Conservation (phyloP, 2,329 filamentous ascomycete genomes). For the Colletotrichum melonis region DNA sequence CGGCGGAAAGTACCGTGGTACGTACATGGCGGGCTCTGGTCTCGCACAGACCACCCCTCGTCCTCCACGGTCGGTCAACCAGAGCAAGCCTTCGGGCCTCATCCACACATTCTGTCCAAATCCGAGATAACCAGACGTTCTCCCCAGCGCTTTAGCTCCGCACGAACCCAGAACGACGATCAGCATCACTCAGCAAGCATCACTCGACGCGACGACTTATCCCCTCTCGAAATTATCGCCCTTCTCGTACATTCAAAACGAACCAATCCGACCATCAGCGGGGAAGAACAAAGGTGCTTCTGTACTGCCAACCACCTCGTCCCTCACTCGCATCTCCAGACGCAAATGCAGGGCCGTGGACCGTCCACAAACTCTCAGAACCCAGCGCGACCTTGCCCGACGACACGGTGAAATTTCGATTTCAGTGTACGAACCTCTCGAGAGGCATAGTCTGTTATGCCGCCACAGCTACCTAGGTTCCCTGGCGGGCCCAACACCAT, state of each 20-base stretch:
- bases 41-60: constrained; percentile 33
- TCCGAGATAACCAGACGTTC: constrained; percentile 27
- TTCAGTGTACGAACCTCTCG: constrained; percentile 1
- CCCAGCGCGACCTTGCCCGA: constrained; percentile 9
- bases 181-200: constrained; percentile 2
- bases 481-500: constrained; percentile 58
- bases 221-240: background rate
- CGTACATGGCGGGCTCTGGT: constrained; percentile 12
- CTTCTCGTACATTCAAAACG: background rate
- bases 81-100: constrained; percentile 30
- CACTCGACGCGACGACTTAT: constrained; percentile 10
- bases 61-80: constrained; percentile 13
- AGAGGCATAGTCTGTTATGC: constrained; percentile 46
- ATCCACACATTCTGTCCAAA: constrained; percentile 35
- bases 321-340: constrained; percentile 16
- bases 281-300: constrained; percentile 30
- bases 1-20: constrained; percentile 36
- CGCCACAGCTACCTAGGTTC: constrained; percentile 58
- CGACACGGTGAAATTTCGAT: constrained; percentile 2
- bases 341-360: constrained; percentile 36
- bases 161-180: constrained; percentile 15
- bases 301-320: constrained; percentile 16
- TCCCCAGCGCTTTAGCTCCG: constrained; percentile 24
- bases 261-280: constrained; percentile 21
- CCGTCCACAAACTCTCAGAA: constrained; percentile 25